Percentiles rank a stretch among this genome's conserved stretches.
These are phyloP conservation scores for Tephrocybe sp. DNA, from an alignment of 768 basidiomycete genomes.

Conservation along the genomic window DNA sequence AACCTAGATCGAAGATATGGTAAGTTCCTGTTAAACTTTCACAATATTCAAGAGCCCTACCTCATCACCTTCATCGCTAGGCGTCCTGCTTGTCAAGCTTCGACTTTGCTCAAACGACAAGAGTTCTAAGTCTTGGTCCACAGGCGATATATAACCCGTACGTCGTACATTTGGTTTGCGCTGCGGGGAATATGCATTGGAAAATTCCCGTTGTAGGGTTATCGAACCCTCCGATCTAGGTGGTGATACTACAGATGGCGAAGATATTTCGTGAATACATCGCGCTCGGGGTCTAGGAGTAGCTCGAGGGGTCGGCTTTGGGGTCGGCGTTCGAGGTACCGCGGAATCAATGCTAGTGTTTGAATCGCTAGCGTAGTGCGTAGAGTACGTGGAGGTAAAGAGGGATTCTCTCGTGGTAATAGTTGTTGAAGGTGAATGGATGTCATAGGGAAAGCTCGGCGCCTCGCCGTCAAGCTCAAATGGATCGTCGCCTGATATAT, in stretches of 20 bases:
- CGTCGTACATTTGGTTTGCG: constrained; percentile 39
- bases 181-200: not conserved
- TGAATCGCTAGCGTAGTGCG: constrained; percentile 22
- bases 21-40: not conserved
- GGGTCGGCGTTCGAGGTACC: constrained; percentile 19
- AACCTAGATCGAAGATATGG: not conserved
- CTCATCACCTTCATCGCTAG: not conserved
- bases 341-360: constrained; percentile 27
- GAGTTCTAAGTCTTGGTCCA: constrained; percentile 54
- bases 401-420: constrained; percentile 27
- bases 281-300: constrained; percentile 22
- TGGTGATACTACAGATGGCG: constrained; percentile 32
- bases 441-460: not conserved
- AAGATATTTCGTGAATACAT: constrained; percentile 59
- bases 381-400: constrained; percentile 21
- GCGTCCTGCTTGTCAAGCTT: constrained; percentile 7
- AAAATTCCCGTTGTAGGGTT: not conserved
- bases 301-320: constrained; percentile 9
- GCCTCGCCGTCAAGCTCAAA: constrained; percentile 7
- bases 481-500: constrained; percentile 17
- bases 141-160: constrained; percentile 52
- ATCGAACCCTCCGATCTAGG: constrained; percentile 10
- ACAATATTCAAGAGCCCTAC: constrained; percentile 6
- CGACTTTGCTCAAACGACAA: constrained; percentile 44
- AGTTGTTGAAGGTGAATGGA: constrained; percentile 31